Evolutionary conservation across 495 filamentous ascomycete genomes (phyloP), one percentile per base, ranked within the genome.

Genomic region (Neurospora tetrasperma): DNA sequence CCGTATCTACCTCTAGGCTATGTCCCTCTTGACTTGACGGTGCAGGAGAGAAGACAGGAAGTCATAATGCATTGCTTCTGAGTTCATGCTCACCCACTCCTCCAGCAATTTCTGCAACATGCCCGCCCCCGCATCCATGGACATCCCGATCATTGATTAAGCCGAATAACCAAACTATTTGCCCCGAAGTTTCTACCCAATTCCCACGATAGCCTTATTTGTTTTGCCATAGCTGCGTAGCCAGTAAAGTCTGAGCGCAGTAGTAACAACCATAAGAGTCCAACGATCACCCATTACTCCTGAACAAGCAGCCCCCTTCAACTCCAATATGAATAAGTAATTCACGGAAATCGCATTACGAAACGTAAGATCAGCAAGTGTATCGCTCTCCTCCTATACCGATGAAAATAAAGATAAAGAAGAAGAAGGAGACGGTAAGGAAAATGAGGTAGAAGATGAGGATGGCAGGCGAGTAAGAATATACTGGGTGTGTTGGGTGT

Each of bases 261-360:
- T 77, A 8, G 69, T 44, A 3, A 75, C 69, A 23, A 71, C 68
- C 74, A 75, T 75, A 23, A 77, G 31, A 5, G 70, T 42, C 75
- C 73, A 75, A 27, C 75, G 69, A 5, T 75, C 73, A 12, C 75
- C 72, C 54, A 77, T 42, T 42, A 40, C 69, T 20, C 73, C 74
- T 2, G 62, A 69, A 14, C 27, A 48, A 9, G 70, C 75, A 40
- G 72, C 40, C 43, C 71, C 73, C 40, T 70, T 73, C 12, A 75
- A 44, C 68, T 76, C 73, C 27, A 76, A 31, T 20, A 40, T 46
- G 40, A 71, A 76, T 12, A n/a, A n/a, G 62, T 71, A 71, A 38
- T 46, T 59, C 38, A 42, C 44, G 35, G 46, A 54, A 38, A 72
- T 8, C 12, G 68, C 71, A 66, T 70, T 70, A 38, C 39, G 3